phyloP scores from a whole-genome alignment of 2,329 filamentous ascomycete species.

The Nemania bipapillata region DNA sequence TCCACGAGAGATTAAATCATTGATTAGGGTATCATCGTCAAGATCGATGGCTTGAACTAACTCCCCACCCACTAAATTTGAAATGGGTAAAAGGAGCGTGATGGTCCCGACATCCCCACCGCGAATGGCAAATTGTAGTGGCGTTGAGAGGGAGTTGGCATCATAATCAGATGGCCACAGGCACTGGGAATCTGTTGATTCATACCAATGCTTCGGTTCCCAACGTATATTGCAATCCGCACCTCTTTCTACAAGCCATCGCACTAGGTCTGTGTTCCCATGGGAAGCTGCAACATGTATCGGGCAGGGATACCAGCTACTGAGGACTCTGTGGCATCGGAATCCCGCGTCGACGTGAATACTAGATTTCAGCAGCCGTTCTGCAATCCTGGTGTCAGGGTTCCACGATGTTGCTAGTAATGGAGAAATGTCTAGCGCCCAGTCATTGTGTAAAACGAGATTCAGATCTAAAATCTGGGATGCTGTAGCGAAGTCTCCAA shows the following conservation, averaged over 20 bases:
- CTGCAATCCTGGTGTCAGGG: background rate
- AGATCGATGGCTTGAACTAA: background rate
- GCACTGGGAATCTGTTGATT: too few species aligned
- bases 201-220: too few species aligned
- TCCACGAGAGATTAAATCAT: background rate
- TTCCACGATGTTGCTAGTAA: slow-evolving; percentile 20
- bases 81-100: background rate
- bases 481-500: slow-evolving; percentile 1
- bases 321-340: too few species aligned
- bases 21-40: background rate
- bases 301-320: background rate
- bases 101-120: background rate
- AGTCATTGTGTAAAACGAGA: background rate
- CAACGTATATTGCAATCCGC: slow-evolving; percentile 1
- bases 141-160: too few species aligned
- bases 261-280: background rate
- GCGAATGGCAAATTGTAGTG: background rate
- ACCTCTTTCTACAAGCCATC: background rate
- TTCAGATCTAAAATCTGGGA: background rate
- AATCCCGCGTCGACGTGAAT: background rate
- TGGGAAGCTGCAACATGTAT: slow-evolving; percentile 10
- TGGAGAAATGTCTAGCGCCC: background rate
- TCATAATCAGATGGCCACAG: too few species aligned
- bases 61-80: background rate
- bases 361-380: background rate